Percentiles rank a stretch among this genome's conserved stretches.
Conservation (phyloP, 495 filamentous ascomycete species). For the Xylaria bambusicola region DNA sequence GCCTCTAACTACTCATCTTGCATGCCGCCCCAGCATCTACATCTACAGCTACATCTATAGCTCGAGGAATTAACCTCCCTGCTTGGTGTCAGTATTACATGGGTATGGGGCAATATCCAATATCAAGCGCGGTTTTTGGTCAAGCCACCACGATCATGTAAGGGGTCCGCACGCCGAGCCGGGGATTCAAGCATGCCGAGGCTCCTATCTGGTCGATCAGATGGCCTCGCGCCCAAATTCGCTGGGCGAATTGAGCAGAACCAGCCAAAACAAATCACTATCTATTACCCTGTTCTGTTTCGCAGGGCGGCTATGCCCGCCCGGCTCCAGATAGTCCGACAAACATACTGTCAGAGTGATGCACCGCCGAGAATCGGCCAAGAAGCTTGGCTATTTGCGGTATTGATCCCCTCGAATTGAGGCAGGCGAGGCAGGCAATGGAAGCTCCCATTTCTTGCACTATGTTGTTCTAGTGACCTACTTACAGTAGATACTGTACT, state of each 20-base stretch:
- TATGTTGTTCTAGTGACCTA: not conserved
- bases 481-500: not conserved
- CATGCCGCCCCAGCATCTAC: constrained; percentile 14
- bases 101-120: not conserved
- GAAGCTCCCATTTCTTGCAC: not conserved
- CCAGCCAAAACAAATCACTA: not conserved
- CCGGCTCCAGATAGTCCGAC: not conserved
- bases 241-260: constrained; percentile 8
- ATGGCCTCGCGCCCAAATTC: constrained; percentile 1
- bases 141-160: constrained; percentile 1
- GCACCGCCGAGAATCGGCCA: constrained; percentile 13
- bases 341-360: not conserved
- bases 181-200: constrained; percentile 4
- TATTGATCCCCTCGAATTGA: constrained; percentile 1
- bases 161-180: constrained; percentile 8
- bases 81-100: not conserved
- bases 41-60: not conserved
- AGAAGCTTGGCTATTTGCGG: constrained; percentile 10
- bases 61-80: not conserved
- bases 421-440: not conserved
- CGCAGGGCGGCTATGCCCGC: not conserved
- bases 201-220: constrained; percentile 2
- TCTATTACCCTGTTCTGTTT: not conserved
- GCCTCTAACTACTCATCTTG: constrained; percentile 9
- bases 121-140: not conserved